Percentiles rank a stretch among this genome's conserved stretches.
Conservation (phyloP, 1,284 basidiomycete species). For the Heterobasidion annosum region DNA sequence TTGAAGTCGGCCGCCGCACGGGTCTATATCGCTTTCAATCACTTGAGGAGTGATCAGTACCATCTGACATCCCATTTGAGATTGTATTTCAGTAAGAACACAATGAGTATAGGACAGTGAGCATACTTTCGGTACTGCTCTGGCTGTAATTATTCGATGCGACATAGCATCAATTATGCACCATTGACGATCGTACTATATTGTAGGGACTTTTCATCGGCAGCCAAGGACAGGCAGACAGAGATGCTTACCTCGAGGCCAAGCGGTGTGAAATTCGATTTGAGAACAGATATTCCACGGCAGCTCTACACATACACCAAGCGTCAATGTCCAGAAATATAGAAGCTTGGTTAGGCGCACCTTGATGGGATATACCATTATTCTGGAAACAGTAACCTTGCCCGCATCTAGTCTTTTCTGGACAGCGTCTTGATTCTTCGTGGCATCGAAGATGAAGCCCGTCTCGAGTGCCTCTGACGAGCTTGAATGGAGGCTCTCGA, state of each 20-base stretch:
- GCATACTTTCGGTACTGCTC: conserved; percentile 50
- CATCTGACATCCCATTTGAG: conserved; percentile 33
- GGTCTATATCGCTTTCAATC: conserved; percentile 31
- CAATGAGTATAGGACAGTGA: not conserved
- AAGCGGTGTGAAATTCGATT: conserved; percentile 43
- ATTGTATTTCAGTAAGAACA: not conserved
- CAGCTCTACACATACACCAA: conserved; percentile 37
- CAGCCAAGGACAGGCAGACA: not conserved
- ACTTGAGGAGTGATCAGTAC: conserved; percentile 55
- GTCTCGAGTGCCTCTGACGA: not conserved
- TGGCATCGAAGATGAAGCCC: not conserved
- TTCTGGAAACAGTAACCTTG: conserved; percentile 1
- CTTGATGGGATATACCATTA: conserved; percentile 48
- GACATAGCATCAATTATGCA: conserved; percentile 51
- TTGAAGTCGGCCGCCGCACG: conserved; percentile 37
- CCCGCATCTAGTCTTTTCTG: not conserved
- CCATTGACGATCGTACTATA: conserved; percentile 61
- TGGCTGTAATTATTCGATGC: conserved; percentile 52
- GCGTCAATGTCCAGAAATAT: too few species aligned
- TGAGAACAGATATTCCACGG: conserved; percentile 49
- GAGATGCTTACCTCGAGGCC: conserved; percentile 50
- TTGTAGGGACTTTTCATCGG: not conserved
- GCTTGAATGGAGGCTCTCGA: not conserved
- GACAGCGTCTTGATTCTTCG: conserved; percentile 2
- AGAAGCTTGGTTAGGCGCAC: conserved; percentile 15